These are phyloP conservation scores for Aspergillus sp. DNA, from an alignment of 2,329 filamentous ascomycete genomes.

Conservation along the genomic window DNA sequence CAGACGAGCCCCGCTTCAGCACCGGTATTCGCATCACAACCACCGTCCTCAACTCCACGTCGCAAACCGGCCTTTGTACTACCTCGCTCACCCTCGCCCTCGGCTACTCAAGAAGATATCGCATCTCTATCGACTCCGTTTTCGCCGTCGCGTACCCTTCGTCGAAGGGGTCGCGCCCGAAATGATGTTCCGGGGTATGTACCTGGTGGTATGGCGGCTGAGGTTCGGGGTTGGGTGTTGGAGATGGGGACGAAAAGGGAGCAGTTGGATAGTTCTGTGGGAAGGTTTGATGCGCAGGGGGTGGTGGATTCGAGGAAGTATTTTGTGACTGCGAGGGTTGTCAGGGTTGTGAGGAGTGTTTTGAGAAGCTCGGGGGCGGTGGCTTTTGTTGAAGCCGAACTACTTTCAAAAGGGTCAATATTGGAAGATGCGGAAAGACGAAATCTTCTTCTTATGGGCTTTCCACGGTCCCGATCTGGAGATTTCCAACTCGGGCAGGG, in stretches of 20 bases:
- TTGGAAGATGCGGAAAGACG: background rate
- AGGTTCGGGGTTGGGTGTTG: slow-evolving; percentile 37
- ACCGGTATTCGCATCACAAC: slow-evolving; percentile 7
- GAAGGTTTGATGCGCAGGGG: background rate
- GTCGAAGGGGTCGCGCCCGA: slow-evolving; percentile 23
- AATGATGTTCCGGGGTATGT: slow-evolving; percentile 20
- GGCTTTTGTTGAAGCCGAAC: slow-evolving; percentile 14
- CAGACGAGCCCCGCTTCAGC: slow-evolving; percentile 5
- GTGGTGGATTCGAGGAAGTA: slow-evolving; percentile 9
- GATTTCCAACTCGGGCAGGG: slow-evolving; percentile 10
- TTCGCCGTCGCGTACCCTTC: slow-evolving; percentile 27
- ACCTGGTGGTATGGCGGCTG: slow-evolving; percentile 34
- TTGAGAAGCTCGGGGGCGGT: slow-evolving; percentile 21
- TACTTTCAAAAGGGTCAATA: too few relatives aligned
- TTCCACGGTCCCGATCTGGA: slow-evolving; percentile 10
- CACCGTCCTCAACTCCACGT: slow-evolving; percentile 9
- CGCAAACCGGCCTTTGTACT: slow-evolving; percentile 33
- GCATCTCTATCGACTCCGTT: slow-evolving; percentile 24
- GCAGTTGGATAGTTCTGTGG: slow-evolving; percentile 2
- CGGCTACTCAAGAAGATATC: slow-evolving; percentile 11
- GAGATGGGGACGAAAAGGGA: slow-evolving; percentile 30
- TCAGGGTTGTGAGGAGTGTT: slow-evolving; percentile 8
- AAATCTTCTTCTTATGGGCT: slow-evolving; percentile 25
- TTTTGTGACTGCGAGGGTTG: slow-evolving; percentile 13
- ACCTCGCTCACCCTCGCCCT: slow-evolving; percentile 30